These are phyloP conservation scores for Syncephalis plumigaleata DNA, from an alignment of 371 early-diverging fungal genomes.

Conservation along the genomic window DNA sequence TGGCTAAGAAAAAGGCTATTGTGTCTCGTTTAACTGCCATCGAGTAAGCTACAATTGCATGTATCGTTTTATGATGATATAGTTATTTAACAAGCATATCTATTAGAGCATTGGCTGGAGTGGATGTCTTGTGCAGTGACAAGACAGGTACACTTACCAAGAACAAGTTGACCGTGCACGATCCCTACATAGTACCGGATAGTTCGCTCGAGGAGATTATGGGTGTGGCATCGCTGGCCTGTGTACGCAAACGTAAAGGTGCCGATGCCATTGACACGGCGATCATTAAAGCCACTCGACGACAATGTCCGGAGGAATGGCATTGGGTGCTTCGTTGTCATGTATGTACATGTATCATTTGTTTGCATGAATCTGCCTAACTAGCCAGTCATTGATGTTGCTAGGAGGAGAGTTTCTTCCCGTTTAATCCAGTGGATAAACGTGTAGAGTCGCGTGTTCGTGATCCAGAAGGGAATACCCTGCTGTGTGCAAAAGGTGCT, in stretches of 20 bases:
- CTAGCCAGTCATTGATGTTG: constrained; percentile 6
- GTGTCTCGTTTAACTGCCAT: constrained; percentile 86
- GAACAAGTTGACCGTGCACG: constrained; percentile 67
- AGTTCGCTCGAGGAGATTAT: constrained; percentile 33
- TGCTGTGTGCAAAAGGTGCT: constrained; percentile 1
- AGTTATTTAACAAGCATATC: no score
- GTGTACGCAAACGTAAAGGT: constrained; percentile 33
- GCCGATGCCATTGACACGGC: constrained; percentile 63
- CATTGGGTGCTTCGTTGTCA: constrained; percentile 47
- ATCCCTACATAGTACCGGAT: constrained; percentile 37
- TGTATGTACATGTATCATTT: constrained; percentile 38
- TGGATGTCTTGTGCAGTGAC: constrained; percentile 83
- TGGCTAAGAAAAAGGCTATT: constrained; percentile 83
- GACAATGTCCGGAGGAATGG: constrained; percentile 54
- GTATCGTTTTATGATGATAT: no score
- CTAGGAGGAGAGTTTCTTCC: background rate
- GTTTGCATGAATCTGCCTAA: constrained; percentile 24
- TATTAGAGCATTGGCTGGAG: constrained; percentile 49
- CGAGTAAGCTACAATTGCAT: constrained; percentile 40
- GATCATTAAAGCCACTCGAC: constrained; percentile 31
- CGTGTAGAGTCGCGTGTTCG: background rate
- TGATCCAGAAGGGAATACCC: background rate
- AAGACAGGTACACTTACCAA: constrained; percentile 94
- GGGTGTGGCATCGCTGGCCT: constrained; percentile 39
- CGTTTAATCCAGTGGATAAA: constrained; percentile 1